Evolutionary conservation across 306 rosid species (phyloP), one percentile per base, ranked within the genome.

Genomic region (Pterocarpus macrocarpus): DNA sequence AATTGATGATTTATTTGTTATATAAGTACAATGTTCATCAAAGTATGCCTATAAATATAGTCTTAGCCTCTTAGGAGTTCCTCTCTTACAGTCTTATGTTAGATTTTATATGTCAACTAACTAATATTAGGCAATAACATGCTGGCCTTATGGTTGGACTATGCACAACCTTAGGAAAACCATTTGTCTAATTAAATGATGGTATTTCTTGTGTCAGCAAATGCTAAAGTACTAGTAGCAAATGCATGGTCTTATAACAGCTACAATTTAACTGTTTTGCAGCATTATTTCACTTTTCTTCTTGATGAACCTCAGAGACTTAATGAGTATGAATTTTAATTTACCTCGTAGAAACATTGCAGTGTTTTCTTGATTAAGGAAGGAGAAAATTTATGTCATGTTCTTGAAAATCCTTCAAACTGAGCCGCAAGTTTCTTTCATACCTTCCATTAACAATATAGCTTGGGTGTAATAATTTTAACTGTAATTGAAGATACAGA

Each of bases 331-430:
- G 50, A 55, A 8, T 41, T 64, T 76, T 75, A 61, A 49, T 82
- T 61, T 61, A 34, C 39, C 47, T 50, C 16, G 28, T 47, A 44
- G 75, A 58, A 74, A 35, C 64, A 55, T 33, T 65, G 32, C 30
- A 22, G 17, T 57, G 55, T 81, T 63, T 59, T 59, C 33, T 32
- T 22, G 10, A 22, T 81, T 43, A 57, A 66, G 70, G 56, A 81
- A 22, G 64, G 64, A 50, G 34, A 17, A 50, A 9, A 75, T 41
- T 73, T 67, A 5, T 47, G 61, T 16, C 5, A 38, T 72, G 15
- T 55, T 43, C 43, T 64, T 53, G 66, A 33, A 73, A 62, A 55
- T 55, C 38, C 43, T 55, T 61, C 58, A 32, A 67, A 32, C 58
- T 47, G 34, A 67, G 61, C 49, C 35, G 2, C 50, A 8, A 55